These are phyloP conservation scores for Cryptomeria japonica DNA, from an alignment of 75 land plant genomes.

Conservation along the genomic window DNA sequence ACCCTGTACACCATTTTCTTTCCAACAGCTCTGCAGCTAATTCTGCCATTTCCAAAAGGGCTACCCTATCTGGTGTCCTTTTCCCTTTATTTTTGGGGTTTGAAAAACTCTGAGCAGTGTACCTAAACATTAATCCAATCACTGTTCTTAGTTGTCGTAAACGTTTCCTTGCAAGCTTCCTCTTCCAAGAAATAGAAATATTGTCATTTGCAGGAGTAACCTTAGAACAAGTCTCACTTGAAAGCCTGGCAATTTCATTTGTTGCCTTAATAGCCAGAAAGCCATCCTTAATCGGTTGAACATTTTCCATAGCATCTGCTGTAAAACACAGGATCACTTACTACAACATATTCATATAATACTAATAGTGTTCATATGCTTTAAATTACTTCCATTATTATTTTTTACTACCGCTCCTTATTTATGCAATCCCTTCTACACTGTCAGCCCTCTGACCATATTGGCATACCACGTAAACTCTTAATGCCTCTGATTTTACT, in stretches of 20 bases:
- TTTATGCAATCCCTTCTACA: not conserved
- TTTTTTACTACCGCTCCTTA: not conserved
- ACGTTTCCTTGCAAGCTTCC: slow-evolving; percentile 2
- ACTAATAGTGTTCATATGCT: not conserved
- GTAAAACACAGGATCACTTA: not conserved
- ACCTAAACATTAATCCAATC: slow-evolving; percentile 45
- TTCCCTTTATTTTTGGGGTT: not conserved
- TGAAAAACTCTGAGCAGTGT: not conserved
- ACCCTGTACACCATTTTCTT: slow-evolving; percentile 40
- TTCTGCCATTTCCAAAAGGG: slow-evolving; percentile 58
- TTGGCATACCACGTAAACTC: not conserved
- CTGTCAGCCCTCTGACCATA: not conserved
- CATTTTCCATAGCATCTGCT: not conserved
- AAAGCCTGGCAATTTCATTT: not conserved
- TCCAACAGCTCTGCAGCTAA: slow-evolving; percentile 68
- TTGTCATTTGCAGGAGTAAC: not conserved
- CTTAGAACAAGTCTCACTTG: not conserved
- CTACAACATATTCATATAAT: not conserved
- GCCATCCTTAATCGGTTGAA: not conserved
- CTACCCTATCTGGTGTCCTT: slow-evolving; percentile 13
- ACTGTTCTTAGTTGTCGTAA: not conserved
- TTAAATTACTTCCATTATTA: not conserved
- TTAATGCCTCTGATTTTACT: no score
- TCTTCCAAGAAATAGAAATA: not conserved
- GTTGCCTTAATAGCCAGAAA: not conserved